These are phyloP conservation scores for Ogataea ganodermae DNA, from an alignment of 805 yeast species.

Conservation along the genomic window DNA sequence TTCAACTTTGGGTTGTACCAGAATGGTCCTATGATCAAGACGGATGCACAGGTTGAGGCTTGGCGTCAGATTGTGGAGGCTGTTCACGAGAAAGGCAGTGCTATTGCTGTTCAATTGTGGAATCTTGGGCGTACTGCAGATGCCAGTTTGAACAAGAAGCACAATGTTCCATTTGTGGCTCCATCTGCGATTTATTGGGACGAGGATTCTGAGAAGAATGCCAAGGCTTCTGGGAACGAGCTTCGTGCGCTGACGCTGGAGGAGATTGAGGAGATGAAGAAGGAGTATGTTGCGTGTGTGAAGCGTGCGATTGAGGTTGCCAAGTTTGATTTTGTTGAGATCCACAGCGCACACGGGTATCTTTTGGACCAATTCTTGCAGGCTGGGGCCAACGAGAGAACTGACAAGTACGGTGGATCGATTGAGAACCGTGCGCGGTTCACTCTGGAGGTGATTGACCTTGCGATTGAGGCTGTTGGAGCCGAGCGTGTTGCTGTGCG, in stretches of 20 bases:
- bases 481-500: slow-evolving; percentile 50
- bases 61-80: slow-evolving; percentile 52
- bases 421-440: slow-evolving; percentile 45
- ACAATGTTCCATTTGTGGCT: slow-evolving; percentile 40
- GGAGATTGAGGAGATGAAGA: slow-evolving; percentile 43
- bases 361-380: slow-evolving; percentile 41
- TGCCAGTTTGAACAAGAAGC: slow-evolving; percentile 39
- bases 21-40: slow-evolving; percentile 53
- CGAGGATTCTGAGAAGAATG: slow-evolving; percentile 39
- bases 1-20: slow-evolving; percentile 43
- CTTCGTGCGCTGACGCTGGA: slow-evolving; percentile 46
- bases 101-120: slow-evolving; percentile 54
- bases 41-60: slow-evolving; percentile 45
- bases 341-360: slow-evolving; percentile 44
- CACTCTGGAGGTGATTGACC: slow-evolving; percentile 50
- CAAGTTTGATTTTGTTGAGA: slow-evolving; percentile 42
- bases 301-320: slow-evolving; percentile 35
- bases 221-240: slow-evolving; percentile 42
- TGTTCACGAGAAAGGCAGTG: slow-evolving; percentile 53
- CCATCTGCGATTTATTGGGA: slow-evolving; percentile 43
- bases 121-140: slow-evolving; percentile 44
- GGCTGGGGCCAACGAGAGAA: slow-evolving; percentile 36
- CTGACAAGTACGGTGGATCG: slow-evolving; percentile 46
- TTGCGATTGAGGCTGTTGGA: slow-evolving; percentile 51
- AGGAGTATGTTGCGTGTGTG: slow-evolving; percentile 49